A percentile compares a stretch with the other conserved stretches of the same genome.
phyloP scores from a whole-genome alignment of 345 rosid species.

The Brassica nigra region DNA sequence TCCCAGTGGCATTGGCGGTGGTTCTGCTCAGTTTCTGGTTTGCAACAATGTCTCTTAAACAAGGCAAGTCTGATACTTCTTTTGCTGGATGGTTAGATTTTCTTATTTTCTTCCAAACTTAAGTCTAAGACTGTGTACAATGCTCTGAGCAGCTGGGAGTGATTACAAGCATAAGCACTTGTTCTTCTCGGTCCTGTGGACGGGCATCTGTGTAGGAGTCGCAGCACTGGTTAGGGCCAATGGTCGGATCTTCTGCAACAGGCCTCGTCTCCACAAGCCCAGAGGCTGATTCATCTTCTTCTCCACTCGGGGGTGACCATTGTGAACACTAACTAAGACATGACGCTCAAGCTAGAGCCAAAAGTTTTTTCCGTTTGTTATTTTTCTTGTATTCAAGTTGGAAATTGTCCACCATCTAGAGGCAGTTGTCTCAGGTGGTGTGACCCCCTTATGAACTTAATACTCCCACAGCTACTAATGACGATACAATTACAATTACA shows the following conservation, averaged over 20 bases:
- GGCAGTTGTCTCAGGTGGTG: slow-evolving; percentile 35
- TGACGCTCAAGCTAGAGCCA: slow-evolving; percentile 20
- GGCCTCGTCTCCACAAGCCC: slow-evolving; percentile 93
- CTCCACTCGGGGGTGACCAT: slow-evolving; percentile 17
- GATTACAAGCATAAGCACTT: slow-evolving; percentile 59
- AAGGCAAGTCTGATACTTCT: slow-evolving; percentile 46
- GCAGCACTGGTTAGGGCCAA: slow-evolving; percentile 72
- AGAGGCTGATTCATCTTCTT: slow-evolving; percentile 47
- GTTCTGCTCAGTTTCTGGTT: slow-evolving; percentile 67
- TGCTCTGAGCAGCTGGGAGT: slow-evolving; percentile 59
- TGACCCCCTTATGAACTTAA: neutral
- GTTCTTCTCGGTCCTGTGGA: slow-evolving; percentile 76
- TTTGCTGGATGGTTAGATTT: slow-evolving; percentile 10
- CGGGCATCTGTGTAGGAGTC: slow-evolving; percentile 60
- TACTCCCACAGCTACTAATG: slow-evolving; percentile 23
- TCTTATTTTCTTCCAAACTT: slow-evolving; percentile 6
- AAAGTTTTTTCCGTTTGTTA: slow-evolving; percentile 20
- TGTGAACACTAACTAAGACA: slow-evolving; percentile 32
- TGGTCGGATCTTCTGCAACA: slow-evolving; percentile 92
- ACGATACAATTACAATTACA: slow-evolving; percentile 25
- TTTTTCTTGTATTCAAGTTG: slow-evolving; percentile 23
- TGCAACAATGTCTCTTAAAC: slow-evolving; percentile 64
- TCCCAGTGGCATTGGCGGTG: slow-evolving; percentile 72
- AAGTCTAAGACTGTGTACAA: slow-evolving; percentile 11
- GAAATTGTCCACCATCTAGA: slow-evolving; percentile 28